phyloP scores from a whole-genome alignment of 2,329 filamentous ascomycete genomes.

The Coleophoma cylindrospora region DNA sequence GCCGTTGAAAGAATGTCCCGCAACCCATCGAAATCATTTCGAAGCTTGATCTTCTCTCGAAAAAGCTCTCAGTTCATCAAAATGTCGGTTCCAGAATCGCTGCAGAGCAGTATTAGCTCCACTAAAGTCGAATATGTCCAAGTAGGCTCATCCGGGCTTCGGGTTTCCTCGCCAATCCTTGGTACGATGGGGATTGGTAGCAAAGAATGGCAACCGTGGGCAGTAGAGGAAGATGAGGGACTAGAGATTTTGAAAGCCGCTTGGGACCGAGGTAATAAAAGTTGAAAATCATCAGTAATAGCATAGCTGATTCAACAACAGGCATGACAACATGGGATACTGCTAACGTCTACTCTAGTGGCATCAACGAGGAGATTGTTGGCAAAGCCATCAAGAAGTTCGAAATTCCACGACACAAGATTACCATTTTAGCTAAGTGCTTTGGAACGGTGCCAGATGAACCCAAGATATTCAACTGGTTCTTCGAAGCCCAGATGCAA shows the following conservation, averaged over 20 bases:
- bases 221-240: constrained; percentile 49
- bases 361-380: constrained; percentile 46
- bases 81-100: background rate
- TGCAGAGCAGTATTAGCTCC: background rate
- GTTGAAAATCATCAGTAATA: background rate
- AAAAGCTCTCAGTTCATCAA: too few relatives aligned
- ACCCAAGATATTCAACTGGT: constrained; percentile 14
- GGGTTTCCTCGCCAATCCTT: constrained; percentile 57
- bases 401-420: constrained; percentile 47
- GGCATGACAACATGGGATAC: constrained; percentile 52
- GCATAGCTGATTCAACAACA: background rate
- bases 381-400: constrained; percentile 57
- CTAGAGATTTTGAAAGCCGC: constrained; percentile 49
- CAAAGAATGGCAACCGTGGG: constrained; percentile 45
- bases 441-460: constrained; percentile 43
- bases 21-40: too few relatives aligned
- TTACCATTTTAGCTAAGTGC: constrained; percentile 55
- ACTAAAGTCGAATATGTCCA: constrained; percentile 42
- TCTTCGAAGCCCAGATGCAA: constrained; percentile 33
- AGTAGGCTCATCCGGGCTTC: constrained; percentile 57
- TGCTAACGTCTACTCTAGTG: constrained; percentile 53
- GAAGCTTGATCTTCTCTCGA: too few relatives aligned
- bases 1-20: too few relatives aligned
- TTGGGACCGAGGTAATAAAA: constrained; percentile 47
- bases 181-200: constrained; percentile 60